Evolutionary conservation across 2,329 filamentous ascomycete species (phyloP), one percentile per base, ranked within the genome.

Genomic region (Venturia pyrina): DNA sequence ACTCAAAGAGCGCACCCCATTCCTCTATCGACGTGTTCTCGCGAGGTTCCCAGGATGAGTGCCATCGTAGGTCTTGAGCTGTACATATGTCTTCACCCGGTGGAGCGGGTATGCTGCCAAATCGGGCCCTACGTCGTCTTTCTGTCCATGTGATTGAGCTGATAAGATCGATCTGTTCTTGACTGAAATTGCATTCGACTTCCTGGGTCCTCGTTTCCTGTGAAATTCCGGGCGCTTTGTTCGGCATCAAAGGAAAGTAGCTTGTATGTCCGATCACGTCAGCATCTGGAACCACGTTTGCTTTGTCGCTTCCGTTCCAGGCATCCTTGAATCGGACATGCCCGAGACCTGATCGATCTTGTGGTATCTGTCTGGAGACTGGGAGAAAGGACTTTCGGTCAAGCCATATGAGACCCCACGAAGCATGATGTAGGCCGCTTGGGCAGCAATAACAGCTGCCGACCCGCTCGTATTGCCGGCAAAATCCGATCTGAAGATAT

Each of bases 371-470:
- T 62, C 40, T 44, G 28, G 21, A 41, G n/a, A 43, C 21, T n/a
- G 8, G 50, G 32, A 32, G 43, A n/a, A 66, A 66, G 4, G 65
- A 44, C 13, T 57, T 44, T 41, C 48, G 40, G 37, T 64, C 65
- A n/a, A 66, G 37, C 40, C 40, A 66, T 24, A 28, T 41, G 4
- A 64, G 32, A 56, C 65, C 44, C 65, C 65, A 66, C 34, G 65
- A 57, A 40, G 65, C 60, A 57, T 66, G 65, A 32, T 34, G 40
- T n/a, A 43, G 24, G 11, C 15, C 13, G 41, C 64, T 34, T n/a
- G 37, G 40, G 13, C 59, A 32, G 40, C 56, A 43, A 15, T 21
- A 50, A 64, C 43, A 63, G 1, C 48, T 21, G 21, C 48, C 48
- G 10, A 28, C 63, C 28, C 21, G 60, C 1, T 48, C 53, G 11